These are phyloP conservation scores for Eucalyptus cloeziana DNA, from an alignment of 345 rosid genomes.

Conservation along the genomic window DNA sequence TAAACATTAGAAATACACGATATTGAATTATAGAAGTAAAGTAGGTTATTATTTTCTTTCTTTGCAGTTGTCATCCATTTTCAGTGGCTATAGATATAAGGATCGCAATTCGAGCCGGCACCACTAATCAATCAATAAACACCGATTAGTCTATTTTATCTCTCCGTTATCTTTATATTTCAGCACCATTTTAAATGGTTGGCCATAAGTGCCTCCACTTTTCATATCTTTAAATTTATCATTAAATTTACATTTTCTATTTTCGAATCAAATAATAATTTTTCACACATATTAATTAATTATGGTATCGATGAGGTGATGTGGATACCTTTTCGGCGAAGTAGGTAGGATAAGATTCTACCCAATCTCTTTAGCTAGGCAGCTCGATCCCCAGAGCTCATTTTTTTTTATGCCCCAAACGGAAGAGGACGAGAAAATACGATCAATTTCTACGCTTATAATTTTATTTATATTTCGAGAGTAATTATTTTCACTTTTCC, in stretches of 20 bases:
- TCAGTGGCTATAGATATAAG: not conserved
- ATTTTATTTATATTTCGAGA: not conserved
- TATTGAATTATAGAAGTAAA: not conserved
- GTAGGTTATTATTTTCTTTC: not conserved
- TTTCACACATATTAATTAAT: too few relatives aligned
- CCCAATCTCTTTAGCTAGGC: not conserved
- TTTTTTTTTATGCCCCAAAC: not conserved
- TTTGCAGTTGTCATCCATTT: not conserved
- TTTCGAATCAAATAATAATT: too few relatives aligned
- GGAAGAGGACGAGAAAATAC: not conserved
- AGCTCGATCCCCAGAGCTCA: not conserved
- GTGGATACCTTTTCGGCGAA: not conserved
- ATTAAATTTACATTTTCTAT: too few relatives aligned
- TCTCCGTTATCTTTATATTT: too few relatives aligned
- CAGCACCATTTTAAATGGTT: not conserved
- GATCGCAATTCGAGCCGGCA: not conserved
- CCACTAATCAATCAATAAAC: not conserved
- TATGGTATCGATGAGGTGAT: not conserved
- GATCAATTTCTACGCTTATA: not conserved
- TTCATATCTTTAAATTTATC: not conserved
- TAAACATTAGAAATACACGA: not conserved
- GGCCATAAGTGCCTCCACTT: not conserved
- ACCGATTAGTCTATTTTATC: not conserved
- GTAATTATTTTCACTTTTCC: not conserved
- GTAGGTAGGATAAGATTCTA: not conserved